Percentiles rank a stretch among this genome's conserved stretches.
These are phyloP conservation scores for Torulaspora indica DNA, from an alignment of 805 yeast genomes.

Conservation along the genomic window DNA sequence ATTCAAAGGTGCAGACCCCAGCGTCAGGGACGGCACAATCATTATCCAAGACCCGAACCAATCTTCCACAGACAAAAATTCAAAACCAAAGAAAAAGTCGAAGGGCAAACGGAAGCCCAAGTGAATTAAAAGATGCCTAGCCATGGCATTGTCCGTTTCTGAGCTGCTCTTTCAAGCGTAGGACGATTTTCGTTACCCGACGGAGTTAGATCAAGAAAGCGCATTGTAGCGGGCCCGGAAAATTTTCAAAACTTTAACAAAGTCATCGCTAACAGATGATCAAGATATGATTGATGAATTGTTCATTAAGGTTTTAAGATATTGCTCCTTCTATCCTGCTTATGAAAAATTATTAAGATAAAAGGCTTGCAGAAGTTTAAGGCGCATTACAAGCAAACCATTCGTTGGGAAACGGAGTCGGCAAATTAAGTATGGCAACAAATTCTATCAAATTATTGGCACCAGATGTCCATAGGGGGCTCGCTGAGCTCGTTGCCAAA, in stretches of 20 bases:
- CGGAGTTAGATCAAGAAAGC: not conserved
- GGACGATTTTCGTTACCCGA: conserved; percentile 3
- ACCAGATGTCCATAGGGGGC: conserved; percentile 61
- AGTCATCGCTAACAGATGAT: conserved; percentile 4
- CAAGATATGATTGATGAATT: not conserved
- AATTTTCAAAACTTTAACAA: conserved; percentile 4
- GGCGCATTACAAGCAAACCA: not conserved
- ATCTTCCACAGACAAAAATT: conserved; percentile 11
- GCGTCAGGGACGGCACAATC: conserved; percentile 65
- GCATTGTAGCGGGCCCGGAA: not conserved
- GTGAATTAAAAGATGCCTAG: not conserved
- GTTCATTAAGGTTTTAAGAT: not conserved
- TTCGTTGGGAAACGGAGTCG: not conserved
- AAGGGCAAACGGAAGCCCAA: conserved; percentile 1
- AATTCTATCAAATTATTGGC: conserved; percentile 66
- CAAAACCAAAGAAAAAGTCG: conserved; percentile 20
- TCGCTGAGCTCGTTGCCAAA: conserved; percentile 64
- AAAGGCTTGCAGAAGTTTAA: not conserved
- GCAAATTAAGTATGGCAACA: conserved; percentile 50
- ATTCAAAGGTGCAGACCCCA: conserved; percentile 65
- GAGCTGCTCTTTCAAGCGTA: not conserved
- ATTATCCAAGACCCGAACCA: conserved; percentile 37
- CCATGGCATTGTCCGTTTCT: too few relatives aligned
- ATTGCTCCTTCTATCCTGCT: not conserved
- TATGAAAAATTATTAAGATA: conserved; percentile 1